Conservation (phyloP, 768 basidiomycete species). For the Lactarius tabidus region DNA sequence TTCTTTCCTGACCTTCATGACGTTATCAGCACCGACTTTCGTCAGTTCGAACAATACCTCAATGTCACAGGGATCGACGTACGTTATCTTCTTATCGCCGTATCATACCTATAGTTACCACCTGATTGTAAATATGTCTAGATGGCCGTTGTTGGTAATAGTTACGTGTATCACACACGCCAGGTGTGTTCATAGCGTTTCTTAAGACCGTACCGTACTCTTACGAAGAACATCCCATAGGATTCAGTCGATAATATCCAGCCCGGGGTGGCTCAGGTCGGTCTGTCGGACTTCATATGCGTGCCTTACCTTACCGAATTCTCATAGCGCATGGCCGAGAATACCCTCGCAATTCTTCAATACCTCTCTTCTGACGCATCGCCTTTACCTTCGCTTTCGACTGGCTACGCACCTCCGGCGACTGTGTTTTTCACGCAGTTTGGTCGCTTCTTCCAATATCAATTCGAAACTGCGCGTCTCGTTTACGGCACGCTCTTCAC, state of each 20-base stretch:
- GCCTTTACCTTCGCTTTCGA: conserved; percentile 60
- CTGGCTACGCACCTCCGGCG: conserved; percentile 46
- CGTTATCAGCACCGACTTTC: conserved; percentile 78
- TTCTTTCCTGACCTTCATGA: conserved; percentile 8
- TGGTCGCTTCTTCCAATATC: conserved; percentile 67
- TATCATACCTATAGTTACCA: neutral
- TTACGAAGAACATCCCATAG: conserved; percentile 27
- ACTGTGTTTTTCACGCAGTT: conserved; percentile 78
- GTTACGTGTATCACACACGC: conserved; percentile 91
- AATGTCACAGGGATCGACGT: conserved; percentile 91
- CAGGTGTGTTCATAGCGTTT: conserved; percentile 45
- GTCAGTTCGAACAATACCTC: conserved; percentile 87
- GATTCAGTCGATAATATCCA: conserved; percentile 84
- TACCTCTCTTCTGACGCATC: conserved; percentile 68
- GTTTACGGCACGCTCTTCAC: conserved; percentile 53
- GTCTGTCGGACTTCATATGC: neutral
- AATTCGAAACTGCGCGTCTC: conserved; percentile 64
- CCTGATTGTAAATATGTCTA: conserved; percentile 30
- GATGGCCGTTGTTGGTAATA: conserved; percentile 91
- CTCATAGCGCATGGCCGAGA: conserved; percentile 84
- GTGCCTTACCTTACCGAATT: neutral
- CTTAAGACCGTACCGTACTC: neutral
- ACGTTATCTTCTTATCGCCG: conserved; percentile 28
- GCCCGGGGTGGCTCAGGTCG: conserved; percentile 63
- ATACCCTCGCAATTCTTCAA: conserved; percentile 71